Conservation (phyloP, 2,329 filamentous ascomycete genomes). For the Sporothrix humicola region DNA sequence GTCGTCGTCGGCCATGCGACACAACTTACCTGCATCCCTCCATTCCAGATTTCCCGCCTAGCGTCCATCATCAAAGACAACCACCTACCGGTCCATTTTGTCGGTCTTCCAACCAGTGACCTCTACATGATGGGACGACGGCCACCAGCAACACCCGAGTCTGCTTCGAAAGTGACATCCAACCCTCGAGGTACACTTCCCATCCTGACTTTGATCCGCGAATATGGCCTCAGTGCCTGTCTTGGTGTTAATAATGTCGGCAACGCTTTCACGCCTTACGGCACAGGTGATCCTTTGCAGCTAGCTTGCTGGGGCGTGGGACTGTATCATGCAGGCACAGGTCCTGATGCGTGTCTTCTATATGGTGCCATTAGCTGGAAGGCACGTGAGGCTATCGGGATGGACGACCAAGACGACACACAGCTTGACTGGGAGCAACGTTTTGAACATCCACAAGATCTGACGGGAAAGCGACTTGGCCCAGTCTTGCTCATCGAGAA, state of each 20-base stretch:
- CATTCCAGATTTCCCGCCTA: slow-evolving; percentile 57
- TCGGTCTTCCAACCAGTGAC: slow-evolving; percentile 73
- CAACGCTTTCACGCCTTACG: slow-evolving; percentile 75
- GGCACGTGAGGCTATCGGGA: slow-evolving; percentile 47
- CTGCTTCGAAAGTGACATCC: slow-evolving; percentile 9
- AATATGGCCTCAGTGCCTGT: slow-evolving; percentile 62
- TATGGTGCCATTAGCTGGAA: slow-evolving; percentile 51
- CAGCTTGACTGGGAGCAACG: neutral
- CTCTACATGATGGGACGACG: slow-evolving; percentile 70
- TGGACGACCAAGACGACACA: slow-evolving; percentile 30
- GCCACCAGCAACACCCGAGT: neutral
- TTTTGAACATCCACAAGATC: neutral
- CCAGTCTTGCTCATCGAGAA: slow-evolving; percentile 43
- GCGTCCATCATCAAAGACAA: slow-evolving; percentile 53
- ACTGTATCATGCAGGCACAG: slow-evolving; percentile 70
- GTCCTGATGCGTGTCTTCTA: slow-evolving; percentile 61
- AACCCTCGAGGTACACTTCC: slow-evolving; percentile 65
- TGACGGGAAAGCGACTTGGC: slow-evolving; percentile 24
- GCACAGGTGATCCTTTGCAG: slow-evolving; percentile 67
- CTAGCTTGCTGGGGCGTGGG: slow-evolving; percentile 68
- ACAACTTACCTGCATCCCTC: slow-evolving; percentile 62
- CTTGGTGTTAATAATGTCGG: slow-evolving; percentile 75
- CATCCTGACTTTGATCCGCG: slow-evolving; percentile 64
- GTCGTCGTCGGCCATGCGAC: slow-evolving; percentile 72
- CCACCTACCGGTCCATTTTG: slow-evolving; percentile 65